Evolutionary conservation across 2,329 filamentous ascomycete species (phyloP), one percentile per base, ranked within the genome.

Genomic region (Fusarium pseudocircinatum): DNA sequence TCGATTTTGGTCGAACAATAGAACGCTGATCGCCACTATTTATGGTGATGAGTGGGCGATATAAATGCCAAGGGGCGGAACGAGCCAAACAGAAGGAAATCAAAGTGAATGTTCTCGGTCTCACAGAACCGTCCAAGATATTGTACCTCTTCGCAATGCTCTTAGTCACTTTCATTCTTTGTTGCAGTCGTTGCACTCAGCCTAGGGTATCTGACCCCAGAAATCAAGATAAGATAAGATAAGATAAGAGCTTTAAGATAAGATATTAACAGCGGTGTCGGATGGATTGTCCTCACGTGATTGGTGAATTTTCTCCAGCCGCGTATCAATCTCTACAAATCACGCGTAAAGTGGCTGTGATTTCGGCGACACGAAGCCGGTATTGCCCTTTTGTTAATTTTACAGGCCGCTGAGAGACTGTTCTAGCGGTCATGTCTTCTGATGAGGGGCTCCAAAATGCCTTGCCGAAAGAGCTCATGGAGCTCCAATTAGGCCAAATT

Each of bases 401-500:
- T 4, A 8, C 2, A 15, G 12, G 10, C 26, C 4, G 5, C 10
- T 18, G 8, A n/a, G 9, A 22, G 20, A 7, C 10, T 7, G 6
- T 36, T 10, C 2, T 15, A 2, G 1, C 0, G 2, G 9, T 4
- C 39, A 68, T 58, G 58, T 8, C 39, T 24, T 20, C 40, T 36
- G 30, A 37, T 4, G 12, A 37, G 5, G 14, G 12, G 6, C 3
- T 10, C 11, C 42, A 43, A 18, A 64, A 42, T 69, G 61, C 56
- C 4, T 74, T 87, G 14, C 81, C 85, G 1, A 75, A 75, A n/a
- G 85, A 87, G 13, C 70, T 86, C 4, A 80, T 87, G 74, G 84
- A 85, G 65, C 79, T 84, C 18, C 86, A 87, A 76, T 77, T 88
- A 16, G 84, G 83, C 3, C 85, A 85, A 60, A 81, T 88, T 39